phyloP scores from a whole-genome alignment of 2,329 filamentous ascomycete genomes.

The Xylaria multiplex region DNA sequence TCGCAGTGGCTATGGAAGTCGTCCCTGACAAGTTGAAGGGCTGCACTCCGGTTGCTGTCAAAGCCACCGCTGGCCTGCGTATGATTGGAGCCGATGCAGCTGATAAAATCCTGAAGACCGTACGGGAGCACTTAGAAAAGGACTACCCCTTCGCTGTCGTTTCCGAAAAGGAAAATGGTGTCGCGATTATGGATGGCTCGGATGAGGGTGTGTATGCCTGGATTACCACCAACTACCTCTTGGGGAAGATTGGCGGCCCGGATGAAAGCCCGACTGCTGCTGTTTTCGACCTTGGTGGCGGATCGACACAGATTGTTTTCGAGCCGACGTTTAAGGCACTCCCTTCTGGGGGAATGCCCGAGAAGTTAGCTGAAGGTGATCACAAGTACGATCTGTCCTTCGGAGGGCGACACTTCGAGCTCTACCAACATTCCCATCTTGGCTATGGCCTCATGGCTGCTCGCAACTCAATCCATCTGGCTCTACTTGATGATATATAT shows the following conservation, averaged over 20 bases:
- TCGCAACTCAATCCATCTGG: conserved; percentile 83
- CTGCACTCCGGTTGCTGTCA: conserved; percentile 97
- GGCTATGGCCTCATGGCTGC: conserved; percentile 97
- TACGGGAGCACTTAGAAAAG: conserved; percentile 84
- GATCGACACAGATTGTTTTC: conserved; percentile 98
- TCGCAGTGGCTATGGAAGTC: conserved; percentile 83
- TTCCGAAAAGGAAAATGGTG: conserved; percentile 82
- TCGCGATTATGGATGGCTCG: conserved; percentile 96
- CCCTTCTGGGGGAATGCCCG: conserved; percentile 80
- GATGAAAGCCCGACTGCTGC: conserved; percentile 92
- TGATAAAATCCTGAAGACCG: conserved; percentile 84
- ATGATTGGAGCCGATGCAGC: conserved; percentile 85
- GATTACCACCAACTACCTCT: conserved; percentile 98
- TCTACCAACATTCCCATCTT: conserved; percentile 98
- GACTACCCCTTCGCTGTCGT: conserved; percentile 96
- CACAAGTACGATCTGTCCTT: conserved; percentile 96
- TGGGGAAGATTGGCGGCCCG: conserved; percentile 95
- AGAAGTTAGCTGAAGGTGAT: conserved; percentile 85
- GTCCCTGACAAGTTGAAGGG: conserved; percentile 89
- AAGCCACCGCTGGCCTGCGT: conserved; percentile 93
- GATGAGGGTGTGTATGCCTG: conserved; percentile 98
- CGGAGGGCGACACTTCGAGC: conserved; percentile 86
- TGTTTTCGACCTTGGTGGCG: conserved; percentile 94
- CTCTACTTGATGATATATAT: conserved; percentile 77
- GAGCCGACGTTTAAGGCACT: conserved; percentile 88